phyloP scores from a whole-genome alignment of 495 filamentous ascomycete genomes.

The Parathielavia appendiculata region DNA sequence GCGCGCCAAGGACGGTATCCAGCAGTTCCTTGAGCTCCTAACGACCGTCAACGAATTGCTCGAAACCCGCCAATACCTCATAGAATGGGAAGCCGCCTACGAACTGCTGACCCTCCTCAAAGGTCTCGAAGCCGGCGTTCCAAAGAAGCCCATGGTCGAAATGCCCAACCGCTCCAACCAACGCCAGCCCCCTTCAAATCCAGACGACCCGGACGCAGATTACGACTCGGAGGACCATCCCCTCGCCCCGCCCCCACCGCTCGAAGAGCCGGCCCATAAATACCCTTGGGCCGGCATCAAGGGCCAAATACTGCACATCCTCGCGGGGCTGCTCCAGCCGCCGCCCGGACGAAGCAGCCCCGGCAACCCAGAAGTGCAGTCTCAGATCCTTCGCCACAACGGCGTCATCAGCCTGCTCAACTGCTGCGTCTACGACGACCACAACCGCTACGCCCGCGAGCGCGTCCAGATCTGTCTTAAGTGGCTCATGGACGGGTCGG shows the following conservation, averaged over 20 bases:
- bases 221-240: conserved; percentile 43
- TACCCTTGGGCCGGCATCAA: conserved; percentile 94
- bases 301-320: conserved; percentile 80
- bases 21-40: conserved; percentile 89
- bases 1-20: conserved; percentile 73
- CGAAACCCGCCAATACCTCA: conserved; percentile 57
- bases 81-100: conserved; percentile 81
- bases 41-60: conserved; percentile 77
- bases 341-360: conserved; percentile 43
- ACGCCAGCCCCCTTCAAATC: conserved; percentile 11
- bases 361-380: conserved; percentile 75
- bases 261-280: conserved; percentile 71
- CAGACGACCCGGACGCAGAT: conserved; percentile 30
- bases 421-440: conserved; percentile 79
- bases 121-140: conserved; percentile 78
- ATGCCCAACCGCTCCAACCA: conserved; percentile 21
- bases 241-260: conserved; percentile 56
- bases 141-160: conserved; percentile 49
- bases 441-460: conserved; percentile 87
- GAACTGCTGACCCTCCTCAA: conserved; percentile 81
- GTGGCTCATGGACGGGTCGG: conserved; percentile 79
- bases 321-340: conserved; percentile 69
- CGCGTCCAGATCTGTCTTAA: conserved; percentile 87
- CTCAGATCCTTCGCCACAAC: conserved; percentile 74
- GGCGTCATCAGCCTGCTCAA: conserved; percentile 80